These are phyloP conservation scores for Phytophthora citrophthora DNA, from an alignment of 352 stramenopile genomes.

Conservation along the genomic window DNA sequence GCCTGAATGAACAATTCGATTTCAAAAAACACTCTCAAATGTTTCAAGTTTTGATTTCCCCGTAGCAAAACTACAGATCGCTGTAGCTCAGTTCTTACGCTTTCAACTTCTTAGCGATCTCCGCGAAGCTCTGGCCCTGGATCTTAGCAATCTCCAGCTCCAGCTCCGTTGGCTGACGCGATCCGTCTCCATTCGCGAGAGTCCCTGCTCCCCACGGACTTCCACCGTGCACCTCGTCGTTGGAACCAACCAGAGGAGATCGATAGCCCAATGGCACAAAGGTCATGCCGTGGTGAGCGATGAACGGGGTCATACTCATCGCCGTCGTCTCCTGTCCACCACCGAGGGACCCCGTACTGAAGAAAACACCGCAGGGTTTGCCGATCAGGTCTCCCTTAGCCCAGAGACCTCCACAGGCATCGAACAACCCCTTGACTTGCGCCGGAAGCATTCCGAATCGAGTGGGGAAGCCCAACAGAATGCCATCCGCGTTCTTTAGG, in stretches of 20 bases:
- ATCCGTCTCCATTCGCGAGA: conserved; percentile 76
- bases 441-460: conserved; percentile 79
- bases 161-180: conserved; percentile 72
- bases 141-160: conserved; percentile 73
- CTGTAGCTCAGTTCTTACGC: conserved; percentile 4
- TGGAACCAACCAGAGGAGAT: conserved; percentile 45
- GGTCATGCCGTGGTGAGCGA: conserved; percentile 87
- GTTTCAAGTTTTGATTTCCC: too few species aligned
- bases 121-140: conserved; percentile 83
- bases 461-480: conserved; percentile 85
- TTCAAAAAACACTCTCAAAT: too few species aligned
- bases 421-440: conserved; percentile 88
- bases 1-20: too few species aligned
- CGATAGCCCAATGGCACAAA: conserved; percentile 84
- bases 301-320: conserved; percentile 78
- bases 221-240: conserved; percentile 70
- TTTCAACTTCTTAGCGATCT: conserved; percentile 76
- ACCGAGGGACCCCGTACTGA: conserved; percentile 65
- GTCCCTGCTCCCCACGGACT: conserved; percentile 81
- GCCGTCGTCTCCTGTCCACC: conserved; percentile 88
- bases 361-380: conserved; percentile 86
- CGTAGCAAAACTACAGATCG: too few species aligned
- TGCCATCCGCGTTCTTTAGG: conserved; percentile 74
- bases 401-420: conserved; percentile 82
- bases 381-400: conserved; percentile 66